Evolutionary conservation across 1,284 basidiomycete species (phyloP), one percentile per base, ranked within the genome.

Genomic region (Fomes fomentarius): DNA sequence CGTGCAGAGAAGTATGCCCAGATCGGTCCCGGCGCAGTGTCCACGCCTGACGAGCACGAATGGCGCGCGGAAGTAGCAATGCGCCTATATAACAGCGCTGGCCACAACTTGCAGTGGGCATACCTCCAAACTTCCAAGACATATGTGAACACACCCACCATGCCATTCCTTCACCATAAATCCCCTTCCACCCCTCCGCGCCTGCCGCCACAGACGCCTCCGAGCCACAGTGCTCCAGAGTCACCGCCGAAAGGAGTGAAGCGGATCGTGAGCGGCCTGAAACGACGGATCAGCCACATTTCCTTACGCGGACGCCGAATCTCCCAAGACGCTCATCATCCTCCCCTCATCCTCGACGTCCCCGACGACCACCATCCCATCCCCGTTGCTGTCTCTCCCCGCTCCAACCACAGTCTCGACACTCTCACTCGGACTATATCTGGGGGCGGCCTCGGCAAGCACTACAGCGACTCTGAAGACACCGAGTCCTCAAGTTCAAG

Each of bases 251-350:
- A 61, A 44, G 59, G 56, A 24, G 59, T 61, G 28, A 61, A 61
- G 51, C 56, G 59, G n/a, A 58, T 61, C 37, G 59, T 61, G 19
- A 56, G 56, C 28, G 59, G 56, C 19, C 45, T 61, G 15, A 61
- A 51, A 43, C 43, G 56, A 37, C 59, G 59, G 26, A 58, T 61
- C 50, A 61, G 59, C 53, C 41, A 54, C 26, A 61, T 57, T 28
- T 58, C 54, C 56, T 38, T 53, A 38, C 50, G 45, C 21, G 48
- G 56, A 14, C 56, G 56, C 45, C 43, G 47, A 55, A 45, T 44
- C 40, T 30, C 40, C 31, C 49, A 8, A 35, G 48, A 31, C 33
- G 12, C 52, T 19, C 26, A 30, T 25, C 38, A 31, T 41, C 8
- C 40, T 22, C 41, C 28, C 17, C 53, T 47, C 33, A 47, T 47